phyloP scores from a whole-genome alignment of 768 basidiomycete genomes.

The Leccinellum rugosiceps region DNA sequence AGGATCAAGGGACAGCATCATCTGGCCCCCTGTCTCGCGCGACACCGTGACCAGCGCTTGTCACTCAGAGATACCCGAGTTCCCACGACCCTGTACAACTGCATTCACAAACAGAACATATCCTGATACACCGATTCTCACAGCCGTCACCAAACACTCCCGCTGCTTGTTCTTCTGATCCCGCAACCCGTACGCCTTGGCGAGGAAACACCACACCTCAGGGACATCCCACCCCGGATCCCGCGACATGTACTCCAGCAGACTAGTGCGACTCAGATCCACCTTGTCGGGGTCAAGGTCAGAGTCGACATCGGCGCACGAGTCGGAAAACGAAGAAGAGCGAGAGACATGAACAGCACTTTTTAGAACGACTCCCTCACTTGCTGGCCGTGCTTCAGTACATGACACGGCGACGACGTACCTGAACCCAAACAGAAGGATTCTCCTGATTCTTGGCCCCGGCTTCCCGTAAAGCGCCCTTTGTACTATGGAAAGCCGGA shows the following conservation, averaged over 20 bases:
- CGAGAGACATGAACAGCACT: constrained; percentile 69
- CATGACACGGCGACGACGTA: constrained; percentile 41
- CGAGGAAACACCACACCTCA: constrained; percentile 93
- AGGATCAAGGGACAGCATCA: too few species aligned
- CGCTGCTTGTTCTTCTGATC: constrained; percentile 66
- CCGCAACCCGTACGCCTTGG: constrained; percentile 74
- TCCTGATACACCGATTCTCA: constrained; percentile 61
- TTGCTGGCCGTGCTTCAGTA: constrained; percentile 51
- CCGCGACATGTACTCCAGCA: constrained; percentile 73
- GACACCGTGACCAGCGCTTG: too few species aligned
- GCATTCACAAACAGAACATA: constrained; percentile 53
- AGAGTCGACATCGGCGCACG: not conserved
- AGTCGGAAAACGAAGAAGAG: constrained; percentile 16
- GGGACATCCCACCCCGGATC: constrained; percentile 87
- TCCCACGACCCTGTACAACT: not conserved
- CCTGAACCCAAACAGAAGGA: constrained; percentile 93
- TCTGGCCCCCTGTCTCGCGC: too few species aligned
- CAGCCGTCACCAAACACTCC: constrained; percentile 74
- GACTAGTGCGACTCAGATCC: constrained; percentile 72
- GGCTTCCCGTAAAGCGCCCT: constrained; percentile 91
- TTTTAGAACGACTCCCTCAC: constrained; percentile 82
- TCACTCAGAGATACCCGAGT: too few species aligned
- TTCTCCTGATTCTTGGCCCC: constrained; percentile 85
- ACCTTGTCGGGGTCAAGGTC: constrained; percentile 46
- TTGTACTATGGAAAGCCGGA: constrained; percentile 32